Conservation (phyloP, 225 moss, liverwort and hornwort species). For the Physcomitrellopsis africana region DNA sequence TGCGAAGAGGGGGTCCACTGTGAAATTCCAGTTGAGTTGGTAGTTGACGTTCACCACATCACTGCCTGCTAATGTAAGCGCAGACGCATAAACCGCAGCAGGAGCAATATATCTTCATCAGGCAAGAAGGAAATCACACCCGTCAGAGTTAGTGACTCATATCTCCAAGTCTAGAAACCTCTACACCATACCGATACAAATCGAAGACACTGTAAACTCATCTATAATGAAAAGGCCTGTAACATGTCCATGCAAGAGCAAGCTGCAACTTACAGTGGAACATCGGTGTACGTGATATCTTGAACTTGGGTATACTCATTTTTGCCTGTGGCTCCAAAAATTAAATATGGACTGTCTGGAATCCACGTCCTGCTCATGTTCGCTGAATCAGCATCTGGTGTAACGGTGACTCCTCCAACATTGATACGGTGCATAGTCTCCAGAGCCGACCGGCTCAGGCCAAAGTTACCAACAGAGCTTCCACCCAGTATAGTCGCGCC, state of each 20-base stretch:
- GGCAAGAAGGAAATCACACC: not conserved
- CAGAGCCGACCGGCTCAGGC: constrained; percentile 44
- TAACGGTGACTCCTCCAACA: constrained; percentile 56
- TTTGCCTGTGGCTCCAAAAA: constrained; percentile 58
- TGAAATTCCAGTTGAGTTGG: constrained; percentile 73
- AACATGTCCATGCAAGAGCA: not conserved
- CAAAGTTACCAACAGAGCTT: not conserved
- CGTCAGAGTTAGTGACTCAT: not conserved
- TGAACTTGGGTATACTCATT: not conserved
- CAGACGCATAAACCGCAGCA: constrained; percentile 65
- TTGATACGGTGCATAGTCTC: constrained; percentile 78
- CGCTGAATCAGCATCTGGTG: constrained; percentile 52
- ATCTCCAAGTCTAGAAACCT: not conserved
- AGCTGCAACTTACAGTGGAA: constrained; percentile 50
- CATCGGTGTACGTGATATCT: constrained; percentile 37
- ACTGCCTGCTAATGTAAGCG: constrained; percentile 58
- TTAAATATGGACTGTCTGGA: constrained; percentile 49
- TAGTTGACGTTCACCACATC: constrained; percentile 35
- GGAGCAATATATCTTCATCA: constrained; percentile 66
- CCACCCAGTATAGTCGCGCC: constrained; percentile 22
- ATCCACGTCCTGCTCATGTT: constrained; percentile 57
- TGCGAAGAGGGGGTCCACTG: constrained; percentile 58
- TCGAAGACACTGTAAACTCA: not conserved
- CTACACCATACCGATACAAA: not conserved
- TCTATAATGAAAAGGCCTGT: not conserved